Conservation (phyloP, 2,329 filamentous ascomycete species). For the Chalara sp. region DNA sequence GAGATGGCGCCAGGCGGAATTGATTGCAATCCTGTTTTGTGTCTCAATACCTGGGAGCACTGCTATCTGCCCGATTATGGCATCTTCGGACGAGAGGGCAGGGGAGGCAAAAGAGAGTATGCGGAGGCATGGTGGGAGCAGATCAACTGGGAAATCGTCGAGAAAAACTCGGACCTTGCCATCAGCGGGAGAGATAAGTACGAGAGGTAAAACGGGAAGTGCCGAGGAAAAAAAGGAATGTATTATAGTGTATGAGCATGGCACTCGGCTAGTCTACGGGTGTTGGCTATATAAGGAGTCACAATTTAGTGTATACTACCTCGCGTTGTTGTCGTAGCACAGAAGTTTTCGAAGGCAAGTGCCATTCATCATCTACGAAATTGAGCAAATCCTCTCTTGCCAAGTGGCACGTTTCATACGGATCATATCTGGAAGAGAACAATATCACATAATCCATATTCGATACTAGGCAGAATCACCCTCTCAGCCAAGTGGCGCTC, state of each 20-base stretch:
- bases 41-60: slow-evolving; percentile 96
- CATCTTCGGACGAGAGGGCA: slow-evolving; percentile 40
- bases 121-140: slow-evolving; percentile 79
- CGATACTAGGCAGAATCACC: too few species aligned
- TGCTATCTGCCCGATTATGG: slow-evolving; percentile 81
- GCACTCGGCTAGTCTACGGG: slow-evolving; percentile 6
- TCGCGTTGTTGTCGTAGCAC: too few species aligned
- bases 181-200: background rate
- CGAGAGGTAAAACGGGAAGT: background rate
- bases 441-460: too few species aligned
- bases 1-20: slow-evolving; percentile 57
- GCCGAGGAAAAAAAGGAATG: background rate
- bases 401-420: too few species aligned
- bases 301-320: too few species aligned
- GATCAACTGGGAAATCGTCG: slow-evolving; percentile 79
- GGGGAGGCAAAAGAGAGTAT: slow-evolving; percentile 68
- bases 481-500: too few species aligned
- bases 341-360: too few species aligned
- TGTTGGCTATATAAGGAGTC: too few species aligned
- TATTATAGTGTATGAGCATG: slow-evolving; percentile 17
- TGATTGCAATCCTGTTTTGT: slow-evolving; percentile 70
- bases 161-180: slow-evolving; percentile 18
- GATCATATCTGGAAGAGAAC: too few species aligned
- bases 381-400: too few species aligned
- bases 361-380: too few species aligned